A percentile compares a stretch with the other conserved stretches of the same genome.
Evolutionary conservation across 2,329 filamentous ascomycete species (phyloP).

Genomic region (Sclerotinia subarctica): DNA sequence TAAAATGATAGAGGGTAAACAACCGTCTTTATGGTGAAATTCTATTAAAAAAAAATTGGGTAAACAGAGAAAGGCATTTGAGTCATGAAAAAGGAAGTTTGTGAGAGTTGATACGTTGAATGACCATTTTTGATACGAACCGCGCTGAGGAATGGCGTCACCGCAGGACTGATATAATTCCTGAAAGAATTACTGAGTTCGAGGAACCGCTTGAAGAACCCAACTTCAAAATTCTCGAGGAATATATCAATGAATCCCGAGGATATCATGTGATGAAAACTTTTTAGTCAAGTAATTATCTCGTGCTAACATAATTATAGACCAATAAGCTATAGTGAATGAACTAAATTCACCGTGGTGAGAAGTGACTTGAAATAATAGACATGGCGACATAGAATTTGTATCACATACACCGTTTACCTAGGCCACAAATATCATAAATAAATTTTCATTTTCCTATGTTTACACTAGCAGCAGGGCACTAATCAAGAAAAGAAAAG

Average conservation of each 20-base stretch:
- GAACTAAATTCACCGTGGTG: background rate
- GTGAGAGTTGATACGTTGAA: no score
- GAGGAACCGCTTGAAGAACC: background rate
- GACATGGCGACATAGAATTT: background rate
- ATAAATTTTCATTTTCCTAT: conserved; percentile 14
- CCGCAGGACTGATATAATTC: background rate
- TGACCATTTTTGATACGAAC: no score
- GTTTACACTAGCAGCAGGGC: background rate
- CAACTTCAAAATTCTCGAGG: background rate
- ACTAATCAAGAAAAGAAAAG: background rate
- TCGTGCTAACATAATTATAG: background rate
- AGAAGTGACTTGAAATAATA: background rate
- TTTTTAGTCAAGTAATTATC: no score
- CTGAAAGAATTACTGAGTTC: background rate
- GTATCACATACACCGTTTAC: background rate
- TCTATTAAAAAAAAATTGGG: no score
- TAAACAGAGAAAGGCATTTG: no score
- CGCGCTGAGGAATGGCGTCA: no score
- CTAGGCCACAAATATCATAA: background rate
- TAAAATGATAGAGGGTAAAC: no score
- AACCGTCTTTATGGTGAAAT: no score
- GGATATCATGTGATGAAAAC: no score
- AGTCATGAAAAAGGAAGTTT: no score
- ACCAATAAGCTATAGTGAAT: background rate
- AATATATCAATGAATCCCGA: background rate